Evolutionary conservation across 176 grass and related monocot species (phyloP).

Genomic region (Zoysia pacifica): DNA sequence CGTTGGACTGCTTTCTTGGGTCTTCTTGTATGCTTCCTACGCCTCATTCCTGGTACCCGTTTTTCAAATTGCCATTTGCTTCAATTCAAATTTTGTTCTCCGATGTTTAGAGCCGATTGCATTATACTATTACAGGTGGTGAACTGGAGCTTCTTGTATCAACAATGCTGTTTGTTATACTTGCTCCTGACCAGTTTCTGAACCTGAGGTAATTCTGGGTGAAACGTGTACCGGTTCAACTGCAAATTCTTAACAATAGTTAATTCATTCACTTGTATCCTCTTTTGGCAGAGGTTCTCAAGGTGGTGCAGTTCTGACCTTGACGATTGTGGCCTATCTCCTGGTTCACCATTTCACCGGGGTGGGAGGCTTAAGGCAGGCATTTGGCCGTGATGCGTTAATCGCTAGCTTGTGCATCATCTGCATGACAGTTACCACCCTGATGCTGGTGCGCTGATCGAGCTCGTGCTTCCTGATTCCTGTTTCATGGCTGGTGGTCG

Average conservation of each 20-base stretch:
- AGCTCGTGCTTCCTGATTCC: background rate
- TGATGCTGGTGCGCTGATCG: constrained; percentile 49
- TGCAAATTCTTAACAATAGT: background rate
- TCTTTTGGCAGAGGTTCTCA: constrained; percentile 50
- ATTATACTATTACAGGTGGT: constrained; percentile 44
- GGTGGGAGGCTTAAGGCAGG: constrained; percentile 40
- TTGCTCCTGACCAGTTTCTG: constrained; percentile 55
- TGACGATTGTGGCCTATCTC: constrained; percentile 52
- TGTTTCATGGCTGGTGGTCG: background rate
- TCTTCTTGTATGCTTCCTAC: constrained; percentile 62
- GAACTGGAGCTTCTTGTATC: constrained; percentile 63
- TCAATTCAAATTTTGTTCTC: too few species aligned
- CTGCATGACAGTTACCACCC: constrained; percentile 31
- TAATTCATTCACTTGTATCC: background rate
- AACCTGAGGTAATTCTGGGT: constrained; percentile 46
- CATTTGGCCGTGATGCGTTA: constrained; percentile 50
- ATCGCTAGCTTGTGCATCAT: constrained; percentile 59
- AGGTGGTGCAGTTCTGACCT: constrained; percentile 48
- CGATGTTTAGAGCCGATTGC: background rate
- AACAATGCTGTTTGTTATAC: constrained; percentile 56
- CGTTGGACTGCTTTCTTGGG: constrained; percentile 65
- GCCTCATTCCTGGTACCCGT: constrained; percentile 60
- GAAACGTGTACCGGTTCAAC: background rate
- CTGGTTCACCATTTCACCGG: constrained; percentile 68
- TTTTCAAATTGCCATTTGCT: too few species aligned